A percentile compares a stretch with the other conserved stretches of the same genome.
These are phyloP conservation scores for Pestalotiopsis sp. DNA, from an alignment of 2,329 filamentous ascomycete genomes.

Conservation along the genomic window DNA sequence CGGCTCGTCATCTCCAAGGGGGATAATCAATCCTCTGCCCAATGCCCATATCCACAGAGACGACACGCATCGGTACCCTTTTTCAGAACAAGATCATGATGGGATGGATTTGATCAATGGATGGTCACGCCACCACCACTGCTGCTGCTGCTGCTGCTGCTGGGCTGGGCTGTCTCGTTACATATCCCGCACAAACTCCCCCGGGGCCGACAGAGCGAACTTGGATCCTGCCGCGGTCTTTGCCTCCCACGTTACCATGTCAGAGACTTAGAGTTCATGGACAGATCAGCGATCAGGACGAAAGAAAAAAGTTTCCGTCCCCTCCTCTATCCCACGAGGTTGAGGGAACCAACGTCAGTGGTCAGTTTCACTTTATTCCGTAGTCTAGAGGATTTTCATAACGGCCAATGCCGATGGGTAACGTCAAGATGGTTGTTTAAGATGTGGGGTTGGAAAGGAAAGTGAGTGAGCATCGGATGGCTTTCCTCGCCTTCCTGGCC, in stretches of 20 bases:
- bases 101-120: too few relatives aligned
- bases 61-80: background rate
- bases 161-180: too few relatives aligned
- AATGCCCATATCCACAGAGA: background rate
- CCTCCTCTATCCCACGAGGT: background rate
- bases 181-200: too few relatives aligned
- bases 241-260: background rate
- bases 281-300: background rate
- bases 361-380: background rate
- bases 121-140: too few relatives aligned
- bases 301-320: background rate
- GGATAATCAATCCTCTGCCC: background rate
- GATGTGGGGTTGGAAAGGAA: too few relatives aligned
- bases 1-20: conserved; percentile 8
- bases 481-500: too few relatives aligned
- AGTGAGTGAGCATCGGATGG: too few relatives aligned
- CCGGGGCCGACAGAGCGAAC: too few relatives aligned
- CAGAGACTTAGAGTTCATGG: background rate
- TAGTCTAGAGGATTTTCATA: background rate
- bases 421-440: too few relatives aligned
- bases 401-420: background rate
- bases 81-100: background rate
- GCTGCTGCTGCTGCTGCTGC: too few relatives aligned
- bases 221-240: background rate
- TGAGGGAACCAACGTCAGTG: background rate